Evolutionary conservation across 2,329 filamentous ascomycete genomes (phyloP).

Genomic region (Aspergillus fructus): DNA sequence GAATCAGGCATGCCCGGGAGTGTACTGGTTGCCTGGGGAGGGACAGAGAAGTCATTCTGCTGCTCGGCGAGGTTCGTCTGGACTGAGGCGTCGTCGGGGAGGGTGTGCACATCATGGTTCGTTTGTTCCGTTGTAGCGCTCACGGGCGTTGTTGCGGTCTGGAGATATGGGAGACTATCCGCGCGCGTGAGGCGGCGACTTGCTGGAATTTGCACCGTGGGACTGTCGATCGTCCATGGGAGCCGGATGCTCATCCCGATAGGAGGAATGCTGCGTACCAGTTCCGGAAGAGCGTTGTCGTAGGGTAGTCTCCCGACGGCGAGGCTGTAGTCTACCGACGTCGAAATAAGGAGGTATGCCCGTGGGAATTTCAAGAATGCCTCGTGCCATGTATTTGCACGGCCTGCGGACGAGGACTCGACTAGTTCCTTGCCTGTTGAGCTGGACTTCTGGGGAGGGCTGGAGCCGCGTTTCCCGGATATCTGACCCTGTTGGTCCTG

Average conservation of each 20-base stretch:
- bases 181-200: background rate
- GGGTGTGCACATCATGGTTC: background rate
- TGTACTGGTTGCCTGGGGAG: too few relatives aligned
- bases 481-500: background rate
- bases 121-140: background rate
- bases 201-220: background rate
- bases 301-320: slow-evolving; percentile 21
- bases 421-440: background rate
- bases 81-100: slow-evolving; percentile 1
- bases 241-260: slow-evolving; percentile 18
- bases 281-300: slow-evolving; percentile 20
- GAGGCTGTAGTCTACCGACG: slow-evolving; percentile 25
- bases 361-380: slow-evolving; percentile 25
- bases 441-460: background rate
- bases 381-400: slow-evolving; percentile 24
- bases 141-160: background rate
- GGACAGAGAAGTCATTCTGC: background rate
- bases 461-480: background rate
- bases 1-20: background rate
- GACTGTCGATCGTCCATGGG: slow-evolving; percentile 19
- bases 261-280: slow-evolving; percentile 20
- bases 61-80: background rate
- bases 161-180: background rate
- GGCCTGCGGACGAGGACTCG: background rate
- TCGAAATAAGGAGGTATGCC: slow-evolving; percentile 29